Evolutionary conservation across 2,329 filamentous ascomycete genomes (phyloP), one percentile per base, ranked within the genome.

Genomic region (Curvularia lunata): DNA sequence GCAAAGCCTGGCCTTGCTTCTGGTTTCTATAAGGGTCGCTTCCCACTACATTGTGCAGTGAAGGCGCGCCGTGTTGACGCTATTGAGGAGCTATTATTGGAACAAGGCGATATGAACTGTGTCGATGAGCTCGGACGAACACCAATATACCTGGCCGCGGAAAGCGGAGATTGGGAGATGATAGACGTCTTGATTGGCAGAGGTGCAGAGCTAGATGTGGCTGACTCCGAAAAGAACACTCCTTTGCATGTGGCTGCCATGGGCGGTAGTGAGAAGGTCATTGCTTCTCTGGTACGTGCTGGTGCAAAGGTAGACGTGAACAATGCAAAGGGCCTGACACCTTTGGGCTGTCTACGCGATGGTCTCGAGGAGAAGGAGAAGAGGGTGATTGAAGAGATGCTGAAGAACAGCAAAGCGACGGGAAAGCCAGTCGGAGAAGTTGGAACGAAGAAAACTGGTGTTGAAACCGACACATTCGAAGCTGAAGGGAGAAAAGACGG

Each of bases 21-120:
- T 0, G 50, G 63, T 0, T 66, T 68, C 27, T 73, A 70, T 55
- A 55, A 60, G 16, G 62, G 66, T 3, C 65, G 69, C n/a, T 61
- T 58, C 40, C 68, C 71, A 16, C 58, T 74, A 8, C 71, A 74
- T 46, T 70, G 70, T 0, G 68, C 71, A 9, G 63, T 65, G 7
- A 61, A 63, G 41, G 63, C 64, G 8, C 68, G 69, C 27, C 68
- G 69, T 3, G 37, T 66, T 19, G 69, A 72, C 19, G 51, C 70
- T 10, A 61, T 71, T 6, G 66, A 71, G 3, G 61, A 68, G 37
- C 59, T 72, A n/a, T 49, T 73, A 3, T 53, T 54, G 6, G 62
- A 65, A 10, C 40, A 62, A 3, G 59, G 60, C 1, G 57, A 72
- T 25, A 40, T 64, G 21, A 62, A 72, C 32, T 59, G 57, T 41